Conservation (phyloP, 2,329 filamentous ascomycete genomes). For the Fusarium tricinctum region DNA sequence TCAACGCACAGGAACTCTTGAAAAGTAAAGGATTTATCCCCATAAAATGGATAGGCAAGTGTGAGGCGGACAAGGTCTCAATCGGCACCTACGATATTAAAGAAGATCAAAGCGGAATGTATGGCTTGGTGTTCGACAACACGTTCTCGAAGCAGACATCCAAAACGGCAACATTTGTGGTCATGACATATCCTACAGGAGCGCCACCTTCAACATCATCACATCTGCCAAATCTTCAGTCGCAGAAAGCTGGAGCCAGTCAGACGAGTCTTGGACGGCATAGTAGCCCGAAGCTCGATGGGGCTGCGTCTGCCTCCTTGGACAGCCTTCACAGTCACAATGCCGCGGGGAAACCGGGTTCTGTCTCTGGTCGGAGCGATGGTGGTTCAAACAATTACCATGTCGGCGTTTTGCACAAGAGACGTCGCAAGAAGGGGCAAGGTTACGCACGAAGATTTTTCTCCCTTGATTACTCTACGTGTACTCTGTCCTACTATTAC, state of each 20-base stretch:
- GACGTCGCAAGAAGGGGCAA: conserved; percentile 92
- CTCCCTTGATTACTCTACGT: conserved; percentile 93
- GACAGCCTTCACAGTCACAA: conserved; percentile 72
- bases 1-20: conserved; percentile 73
- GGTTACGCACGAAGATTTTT: conserved; percentile 95
- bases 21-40: conserved; percentile 76
- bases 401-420: conserved; percentile 88
- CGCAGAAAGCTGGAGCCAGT: conserved; percentile 57
- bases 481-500: conserved; percentile 95
- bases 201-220: conserved; percentile 81
- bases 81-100: conserved; percentile 89
- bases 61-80: conserved; percentile 94
- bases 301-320: conserved; percentile 66
- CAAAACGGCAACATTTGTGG: conserved; percentile 94
- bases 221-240: conserved; percentile 73
- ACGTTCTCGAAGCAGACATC: conserved; percentile 97
- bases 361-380: conserved; percentile 68
- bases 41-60: conserved; percentile 92
- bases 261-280: conserved; percentile 67
- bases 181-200: conserved; percentile 92
- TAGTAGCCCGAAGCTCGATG: conserved; percentile 61
- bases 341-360: conserved; percentile 59
- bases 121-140: conserved; percentile 97
- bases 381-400: conserved; percentile 72
- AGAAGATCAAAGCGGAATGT: conserved; percentile 85